phyloP scores from a whole-genome alignment of 2,329 filamentous ascomycete genomes.

The Apiospora aurea region DNA sequence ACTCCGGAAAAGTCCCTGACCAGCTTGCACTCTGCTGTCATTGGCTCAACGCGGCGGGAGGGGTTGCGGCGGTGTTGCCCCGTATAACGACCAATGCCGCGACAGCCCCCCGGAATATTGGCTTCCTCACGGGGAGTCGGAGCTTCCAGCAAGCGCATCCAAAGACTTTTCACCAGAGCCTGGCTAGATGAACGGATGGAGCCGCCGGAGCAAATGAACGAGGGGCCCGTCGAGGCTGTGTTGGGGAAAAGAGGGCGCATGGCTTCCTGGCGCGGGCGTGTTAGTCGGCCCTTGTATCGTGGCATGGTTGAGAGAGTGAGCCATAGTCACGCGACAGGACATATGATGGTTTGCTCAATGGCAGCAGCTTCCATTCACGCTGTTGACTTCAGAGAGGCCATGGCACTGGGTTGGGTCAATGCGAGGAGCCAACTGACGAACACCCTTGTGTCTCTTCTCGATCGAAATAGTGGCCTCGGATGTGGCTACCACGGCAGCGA shows the following conservation, averaged over 20 bases:
- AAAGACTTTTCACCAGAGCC: not conserved
- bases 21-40: not conserved
- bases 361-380: not conserved
- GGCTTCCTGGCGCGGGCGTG: not conserved
- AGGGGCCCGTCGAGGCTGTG: constrained; percentile 4
- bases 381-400: not conserved
- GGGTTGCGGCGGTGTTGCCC: not conserved
- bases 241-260: not conserved
- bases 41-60: constrained; percentile 1
- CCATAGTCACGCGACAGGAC: not conserved
- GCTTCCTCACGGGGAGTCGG: not conserved
- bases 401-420: not conserved
- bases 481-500: too few species aligned
- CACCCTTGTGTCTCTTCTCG: not conserved
- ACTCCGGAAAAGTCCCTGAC: not conserved
- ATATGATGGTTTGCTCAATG: not conserved
- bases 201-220: not conserved
- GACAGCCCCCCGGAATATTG: not conserved
- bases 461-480: not conserved
- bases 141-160: not conserved
- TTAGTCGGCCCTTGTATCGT: constrained; percentile 15
- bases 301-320: not conserved
- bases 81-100: not conserved
- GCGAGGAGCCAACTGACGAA: not conserved
- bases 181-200: not conserved